Base-by-base conservation (phyloP, 1,284 basidiomycete genomes). In the Volvariella surrecta region DNA sequence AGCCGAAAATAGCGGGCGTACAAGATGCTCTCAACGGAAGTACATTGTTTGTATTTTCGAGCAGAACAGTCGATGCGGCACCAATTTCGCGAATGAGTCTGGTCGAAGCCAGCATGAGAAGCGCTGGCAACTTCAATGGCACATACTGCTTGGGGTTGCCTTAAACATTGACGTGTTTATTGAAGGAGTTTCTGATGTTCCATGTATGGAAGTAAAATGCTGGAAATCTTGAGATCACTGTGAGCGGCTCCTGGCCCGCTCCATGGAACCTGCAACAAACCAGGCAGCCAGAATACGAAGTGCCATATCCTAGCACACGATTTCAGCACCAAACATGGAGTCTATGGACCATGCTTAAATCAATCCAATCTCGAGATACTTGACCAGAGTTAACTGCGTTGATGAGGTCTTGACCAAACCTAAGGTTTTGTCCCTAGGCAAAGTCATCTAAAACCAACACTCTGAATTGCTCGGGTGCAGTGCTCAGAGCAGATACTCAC, bases 341-440 rank as follows among this genome's bases (percentile, higher is more conserved):
- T 35, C 15, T 19, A 15, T 35, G 34, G 19, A 15, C 32, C 22
- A 20, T 4, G 46, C 60, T 45, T 41, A 71, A 69, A 52, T 76
- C 68, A 9, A 82, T 52, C 31, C 79, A 69, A 17, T 61, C 60
- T 49, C 69, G 56, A 0, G 70, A 59, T 1, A 82, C 73, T 39
- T 62, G 58, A 11, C 78, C 77, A 45, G 68, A 73, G 39, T 74
- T 66, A 17, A 82, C 75, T 6, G 74, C 69, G 28, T 58, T 54
- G 7, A 73, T 63, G 3, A 82, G 61, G 28, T 64, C 62, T 15
- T 58, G 52, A 0, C 79, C 78, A 52, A 79, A 81, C 18, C 34
- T 50, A 76, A 73, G 3, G 63, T 66, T 54, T 82, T 68, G 50
- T 83, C 82, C 39, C 82, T 82, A 1, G 85, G 84, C 79, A 84